Evolutionary conservation across 345 rosid species (phyloP), one percentile per base, ranked within the genome.

Genomic region (Eucalyptus erythrocorys): DNA sequence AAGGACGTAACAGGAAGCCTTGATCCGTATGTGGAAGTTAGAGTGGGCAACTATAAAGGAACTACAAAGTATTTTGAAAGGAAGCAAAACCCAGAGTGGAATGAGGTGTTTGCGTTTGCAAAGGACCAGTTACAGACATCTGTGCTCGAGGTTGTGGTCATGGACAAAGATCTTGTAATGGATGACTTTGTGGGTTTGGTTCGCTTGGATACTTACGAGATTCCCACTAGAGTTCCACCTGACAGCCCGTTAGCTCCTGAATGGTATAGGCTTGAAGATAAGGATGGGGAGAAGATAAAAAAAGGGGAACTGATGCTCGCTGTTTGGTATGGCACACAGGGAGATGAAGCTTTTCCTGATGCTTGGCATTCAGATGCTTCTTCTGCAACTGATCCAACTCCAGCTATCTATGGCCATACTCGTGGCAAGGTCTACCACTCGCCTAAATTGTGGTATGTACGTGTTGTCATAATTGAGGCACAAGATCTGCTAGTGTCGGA

Each of bases 281-380:
- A 91, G 91, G 93, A 94, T 85, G 94, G 91, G 88, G 97, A 97
- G 89, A 96, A 93, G 89, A 79, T 40, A 24, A 93, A 59, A 64
- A 92, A 88, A 53, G 99, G 98, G 19, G 99, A 98, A 71, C 84
- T 98, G 89, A 98, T 98, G 99, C 90, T 97, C 48, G 95, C 99
- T 4, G 98, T 98, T 85, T 98, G 99, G 99, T 94, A 93, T 90
- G 97, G 99, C 88, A 97, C 99, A 14, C 99, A 97, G 89, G 99
- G 99, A 1, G 99, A 98, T 42, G 99, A 97, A 91, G 96, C 99
- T 42, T 98, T 96, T 91, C 92, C 99, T 24, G 97, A 98, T 85
- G 99, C 99, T 53, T 95, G 94, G 90, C 96, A 96, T 90, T 97
- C 99, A 6, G 99, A 98, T 94, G 94, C 99, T 71, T 88, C 93